Percentiles rank a stretch among this genome's conserved stretches.
These are phyloP conservation scores for Monilinia polystroma DNA, from an alignment of 2,329 filamentous ascomycete genomes.

Conservation along the genomic window DNA sequence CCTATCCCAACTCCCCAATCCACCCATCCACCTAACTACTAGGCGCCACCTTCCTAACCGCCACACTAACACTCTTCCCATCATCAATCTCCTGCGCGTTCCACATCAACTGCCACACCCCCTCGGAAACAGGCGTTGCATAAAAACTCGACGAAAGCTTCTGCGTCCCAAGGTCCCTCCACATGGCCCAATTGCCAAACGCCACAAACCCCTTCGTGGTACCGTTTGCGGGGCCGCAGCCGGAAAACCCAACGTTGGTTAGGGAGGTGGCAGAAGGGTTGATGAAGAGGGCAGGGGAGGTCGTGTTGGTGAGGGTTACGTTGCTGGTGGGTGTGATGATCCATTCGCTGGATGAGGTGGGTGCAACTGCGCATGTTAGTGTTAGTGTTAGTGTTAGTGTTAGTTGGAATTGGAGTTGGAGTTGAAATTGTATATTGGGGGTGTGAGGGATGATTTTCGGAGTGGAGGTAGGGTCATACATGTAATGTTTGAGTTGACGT, in stretches of 20 bases:
- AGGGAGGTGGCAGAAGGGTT: background rate
- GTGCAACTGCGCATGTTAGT: background rate
- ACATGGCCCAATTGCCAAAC: slow-evolving; percentile 17
- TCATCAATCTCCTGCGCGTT: slow-evolving; percentile 17
- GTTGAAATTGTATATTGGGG: background rate
- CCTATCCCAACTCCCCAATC: background rate
- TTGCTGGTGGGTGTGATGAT: slow-evolving; percentile 3
- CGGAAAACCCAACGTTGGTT: slow-evolving; percentile 10
- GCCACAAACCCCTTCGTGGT: slow-evolving; percentile 2
- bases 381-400: background rate
- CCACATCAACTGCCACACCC: slow-evolving; percentile 15
- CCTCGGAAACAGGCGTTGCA: slow-evolving; percentile 3
- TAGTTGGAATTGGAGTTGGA: background rate
- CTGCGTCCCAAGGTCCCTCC: background rate
- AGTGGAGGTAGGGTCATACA: background rate
- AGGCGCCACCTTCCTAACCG: slow-evolving; percentile 10
- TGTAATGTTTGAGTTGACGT: slow-evolving; percentile 15
- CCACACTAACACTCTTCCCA: slow-evolving; percentile 13
- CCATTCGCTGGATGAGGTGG: slow-evolving; percentile 5
- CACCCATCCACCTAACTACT: background rate
- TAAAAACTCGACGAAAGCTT: slow-evolving; percentile 11
- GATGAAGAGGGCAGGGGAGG: background rate
- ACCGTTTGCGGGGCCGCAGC: background rate
- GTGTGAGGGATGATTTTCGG: background rate
- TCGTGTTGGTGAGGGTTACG: background rate